Percentiles rank a stretch among this genome's conserved stretches.
Conservation (phyloP, 495 filamentous ascomycete species). For the Melanomma pulvis-pyrius region DNA sequence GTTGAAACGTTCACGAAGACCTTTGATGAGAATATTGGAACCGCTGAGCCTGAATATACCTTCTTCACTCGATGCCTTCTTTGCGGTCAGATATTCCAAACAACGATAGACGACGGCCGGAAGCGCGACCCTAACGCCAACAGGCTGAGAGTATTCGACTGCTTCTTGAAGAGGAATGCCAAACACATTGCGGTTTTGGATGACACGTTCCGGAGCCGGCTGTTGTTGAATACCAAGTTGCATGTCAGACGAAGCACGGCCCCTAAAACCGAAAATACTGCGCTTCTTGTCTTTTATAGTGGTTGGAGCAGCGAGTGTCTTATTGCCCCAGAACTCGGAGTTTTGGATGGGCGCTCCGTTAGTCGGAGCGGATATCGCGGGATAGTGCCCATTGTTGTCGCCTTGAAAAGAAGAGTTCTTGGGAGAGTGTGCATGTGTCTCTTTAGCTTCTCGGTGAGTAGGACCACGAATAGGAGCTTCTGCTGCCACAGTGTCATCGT, state of each 20-base stretch:
- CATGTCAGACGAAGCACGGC: conserved; percentile 64
- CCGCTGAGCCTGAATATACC: conserved; percentile 96
- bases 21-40: conserved; percentile 91
- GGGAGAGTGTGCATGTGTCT: conserved; percentile 46
- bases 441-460: conserved; percentile 43
- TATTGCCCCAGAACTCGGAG: conserved; percentile 84
- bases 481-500: conserved; percentile 78
- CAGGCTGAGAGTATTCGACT: conserved; percentile 74
- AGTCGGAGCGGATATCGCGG: conserved; percentile 78
- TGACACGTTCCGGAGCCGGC: conserved; percentile 6
- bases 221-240: conserved; percentile 29
- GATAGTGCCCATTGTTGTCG: conserved; percentile 34
- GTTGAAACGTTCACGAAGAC: conserved; percentile 88
- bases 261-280: conserved; percentile 86
- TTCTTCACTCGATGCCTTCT: conserved; percentile 83
- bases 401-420: conserved; percentile 31
- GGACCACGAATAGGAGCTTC: conserved; percentile 64
- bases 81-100: conserved; percentile 86
- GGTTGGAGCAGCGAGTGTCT: conserved; percentile 50
- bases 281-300: conserved; percentile 80
- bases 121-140: conserved; percentile 69
- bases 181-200: conserved; percentile 59
- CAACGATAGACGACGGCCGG: conserved; percentile 97
- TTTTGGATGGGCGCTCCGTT: conserved; percentile 87
- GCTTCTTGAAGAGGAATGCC: conserved; percentile 86